Evolutionary conservation across 1,284 basidiomycete species (phyloP).

Genomic region (Moesziomyces sp.): DNA sequence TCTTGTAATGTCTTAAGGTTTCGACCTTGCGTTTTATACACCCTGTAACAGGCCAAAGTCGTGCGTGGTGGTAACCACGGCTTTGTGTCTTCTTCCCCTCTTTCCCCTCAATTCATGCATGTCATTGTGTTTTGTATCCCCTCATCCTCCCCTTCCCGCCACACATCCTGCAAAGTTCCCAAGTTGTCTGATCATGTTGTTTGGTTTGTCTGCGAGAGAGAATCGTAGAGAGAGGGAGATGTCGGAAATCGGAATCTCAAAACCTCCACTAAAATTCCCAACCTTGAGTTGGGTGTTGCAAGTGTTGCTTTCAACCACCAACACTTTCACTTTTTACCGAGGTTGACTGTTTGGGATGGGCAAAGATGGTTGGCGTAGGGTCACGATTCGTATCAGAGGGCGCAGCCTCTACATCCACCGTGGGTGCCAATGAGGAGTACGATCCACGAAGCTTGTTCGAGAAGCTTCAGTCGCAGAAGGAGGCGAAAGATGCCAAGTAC

Average conservation of each 20-base stretch:
- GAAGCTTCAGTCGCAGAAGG: constrained; percentile 52
- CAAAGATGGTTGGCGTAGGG: constrained; percentile 4
- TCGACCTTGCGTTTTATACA: too few relatives aligned
- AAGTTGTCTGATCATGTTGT: too few relatives aligned
- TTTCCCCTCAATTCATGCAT: constrained; percentile 8
- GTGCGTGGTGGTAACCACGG: too few relatives aligned
- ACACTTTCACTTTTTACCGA: neutral
- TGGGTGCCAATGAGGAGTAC: constrained; percentile 17
- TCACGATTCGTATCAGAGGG: constrained; percentile 42
- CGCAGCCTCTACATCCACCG: neutral
- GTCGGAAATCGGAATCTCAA: too few relatives aligned
- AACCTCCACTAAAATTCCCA: too few relatives aligned
- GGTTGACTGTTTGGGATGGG: too few relatives aligned
- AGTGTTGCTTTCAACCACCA: too few relatives aligned
- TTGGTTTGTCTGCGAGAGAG: too few relatives aligned
- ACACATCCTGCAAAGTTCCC: neutral
- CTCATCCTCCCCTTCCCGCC: neutral
- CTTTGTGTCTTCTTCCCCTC: neutral
- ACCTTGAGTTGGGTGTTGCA: too few relatives aligned
- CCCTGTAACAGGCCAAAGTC: too few relatives aligned
- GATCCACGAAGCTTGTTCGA: constrained; percentile 51
- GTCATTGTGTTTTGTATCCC: constrained; percentile 9
- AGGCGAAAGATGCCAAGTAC: constrained; percentile 57
- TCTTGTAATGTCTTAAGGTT: too few relatives aligned
- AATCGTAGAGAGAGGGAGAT: too few relatives aligned